Evolutionary conservation across 164 flowering plant genomes (phyloP).

Genomic region (Santalum album): DNA sequence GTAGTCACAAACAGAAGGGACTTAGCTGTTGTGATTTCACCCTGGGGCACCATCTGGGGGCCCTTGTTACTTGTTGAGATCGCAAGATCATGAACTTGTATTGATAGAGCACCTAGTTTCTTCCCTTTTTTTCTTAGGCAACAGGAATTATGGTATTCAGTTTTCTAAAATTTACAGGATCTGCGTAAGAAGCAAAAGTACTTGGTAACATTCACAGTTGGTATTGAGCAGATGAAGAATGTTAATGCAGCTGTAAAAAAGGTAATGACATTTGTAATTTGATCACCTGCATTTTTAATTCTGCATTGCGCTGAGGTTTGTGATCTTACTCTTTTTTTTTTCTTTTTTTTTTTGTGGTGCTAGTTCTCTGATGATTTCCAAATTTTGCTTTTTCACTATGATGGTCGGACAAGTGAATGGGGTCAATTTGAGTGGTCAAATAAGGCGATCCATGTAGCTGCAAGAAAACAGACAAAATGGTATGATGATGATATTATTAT

Average conservation of each 20-base stretch:
- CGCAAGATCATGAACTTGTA: no score
- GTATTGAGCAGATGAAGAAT: constrained; percentile 55
- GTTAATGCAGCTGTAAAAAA: constrained; percentile 74
- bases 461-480: constrained; percentile 88
- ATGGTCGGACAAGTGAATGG: constrained; percentile 93
- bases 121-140: no score
- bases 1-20: no score
- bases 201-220: constrained; percentile 83
- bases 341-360: not conserved
- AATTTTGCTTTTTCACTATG: constrained; percentile 92
- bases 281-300: not conserved
- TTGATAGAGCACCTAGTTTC: not conserved
- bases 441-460: constrained; percentile 77
- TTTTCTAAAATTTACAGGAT: constrained; percentile 52
- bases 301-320: constrained; percentile 12
- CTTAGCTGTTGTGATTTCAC: no score
- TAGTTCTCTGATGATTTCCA: constrained; percentile 79
- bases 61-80: no score
- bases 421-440: constrained; percentile 92
- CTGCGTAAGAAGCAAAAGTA: constrained; percentile 65
- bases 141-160: not conserved
- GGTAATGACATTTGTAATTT: constrained; percentile 26
- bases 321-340: constrained; percentile 12
- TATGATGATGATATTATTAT: no score
- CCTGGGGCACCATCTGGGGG: no score